Conservation (phyloP, 805 yeast genomes). For the Candida pseudoglaebosa region DNA sequence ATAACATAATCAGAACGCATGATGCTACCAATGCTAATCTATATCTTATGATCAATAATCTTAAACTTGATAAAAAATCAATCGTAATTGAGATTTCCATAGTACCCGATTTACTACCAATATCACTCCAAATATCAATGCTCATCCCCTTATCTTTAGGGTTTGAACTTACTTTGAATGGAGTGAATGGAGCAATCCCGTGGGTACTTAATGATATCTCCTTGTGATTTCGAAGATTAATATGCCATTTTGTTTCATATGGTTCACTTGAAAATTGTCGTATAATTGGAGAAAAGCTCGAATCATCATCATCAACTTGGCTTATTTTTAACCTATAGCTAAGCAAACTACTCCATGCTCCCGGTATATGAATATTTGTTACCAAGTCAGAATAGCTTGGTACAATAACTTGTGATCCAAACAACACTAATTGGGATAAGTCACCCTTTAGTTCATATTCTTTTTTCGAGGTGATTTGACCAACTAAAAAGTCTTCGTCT, state of each 20-base stretch:
- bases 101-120: slow-evolving; percentile 26
- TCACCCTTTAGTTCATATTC: slow-evolving; percentile 23
- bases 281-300: slow-evolving; percentile 54
- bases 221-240: slow-evolving; percentile 37
- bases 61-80: slow-evolving; percentile 58
- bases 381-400: slow-evolving; percentile 43
- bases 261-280: slow-evolving; percentile 65
- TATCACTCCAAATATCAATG: slow-evolving; percentile 48
- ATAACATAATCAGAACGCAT: slow-evolving; percentile 56
- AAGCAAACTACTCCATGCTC: slow-evolving; percentile 59
- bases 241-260: slow-evolving; percentile 77
- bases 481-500: slow-evolving; percentile 29
- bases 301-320: slow-evolving; percentile 5
- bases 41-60: slow-evolving; percentile 68
- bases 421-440: slow-evolving; percentile 32
- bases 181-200: slow-evolving; percentile 68
- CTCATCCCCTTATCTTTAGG: slow-evolving; percentile 22
- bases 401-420: slow-evolving; percentile 39
- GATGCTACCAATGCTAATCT: slow-evolving; percentile 70
- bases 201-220: slow-evolving; percentile 39
- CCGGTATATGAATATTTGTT: slow-evolving; percentile 46
- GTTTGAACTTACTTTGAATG: slow-evolving; percentile 36
- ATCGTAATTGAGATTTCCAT: slow-evolving; percentile 42
- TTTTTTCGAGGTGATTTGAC: slow-evolving; percentile 27
- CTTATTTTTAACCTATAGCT: slow-evolving; percentile 42